Evolutionary conservation across 768 basidiomycete genomes (phyloP), one percentile per base, ranked within the genome.

Genomic region (Macrocybe gigantea): DNA sequence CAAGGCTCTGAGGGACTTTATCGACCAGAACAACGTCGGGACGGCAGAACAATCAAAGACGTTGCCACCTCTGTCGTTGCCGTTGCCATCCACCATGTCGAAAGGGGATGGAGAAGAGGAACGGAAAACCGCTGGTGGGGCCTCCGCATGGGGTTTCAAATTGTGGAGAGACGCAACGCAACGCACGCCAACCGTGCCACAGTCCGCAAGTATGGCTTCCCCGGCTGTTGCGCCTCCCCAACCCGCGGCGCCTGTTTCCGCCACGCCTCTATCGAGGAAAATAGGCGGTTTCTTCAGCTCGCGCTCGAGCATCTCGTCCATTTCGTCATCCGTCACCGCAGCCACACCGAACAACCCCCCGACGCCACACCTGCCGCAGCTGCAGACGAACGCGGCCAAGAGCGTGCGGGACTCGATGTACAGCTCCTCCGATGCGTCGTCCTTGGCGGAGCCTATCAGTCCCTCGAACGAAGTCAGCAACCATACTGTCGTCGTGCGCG

Each of bases 1-100:
- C 53, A 82, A 79, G 47, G 89, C 87, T 0, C 70, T 98, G 38
- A 76, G 93, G 34, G 85, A 82, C 49, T 97, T 87, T 60, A 90
- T 91, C 53, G 79, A 78, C 14, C 82, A 88, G 53, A 81, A 84
- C 60, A 80, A 81, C 48, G 72, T 87, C 42, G 85, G 85, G 7
- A 64, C 56, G 29, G 33, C 46, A 12, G 53, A 56, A 43, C 31
- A 54, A n/a, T 13, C 12, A 40, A 46, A 43, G 44, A 43, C 42
- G 46, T 22, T 59, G 41, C 53, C 58, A 36, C 54, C 63, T 14
- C 54, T 72, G 3, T 72, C 71, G 44, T 60, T 73, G 3, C 73
- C 75, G 8, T 71, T 66, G 9, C 68, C 68, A 9, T 72, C 75
- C 14, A 64, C 63, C 2, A 65, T 66, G 59, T 64, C 65, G 8